Conservation (phyloP, 371 early-diverging fungal species). For the Syncephalastrum contaminatum region DNA sequence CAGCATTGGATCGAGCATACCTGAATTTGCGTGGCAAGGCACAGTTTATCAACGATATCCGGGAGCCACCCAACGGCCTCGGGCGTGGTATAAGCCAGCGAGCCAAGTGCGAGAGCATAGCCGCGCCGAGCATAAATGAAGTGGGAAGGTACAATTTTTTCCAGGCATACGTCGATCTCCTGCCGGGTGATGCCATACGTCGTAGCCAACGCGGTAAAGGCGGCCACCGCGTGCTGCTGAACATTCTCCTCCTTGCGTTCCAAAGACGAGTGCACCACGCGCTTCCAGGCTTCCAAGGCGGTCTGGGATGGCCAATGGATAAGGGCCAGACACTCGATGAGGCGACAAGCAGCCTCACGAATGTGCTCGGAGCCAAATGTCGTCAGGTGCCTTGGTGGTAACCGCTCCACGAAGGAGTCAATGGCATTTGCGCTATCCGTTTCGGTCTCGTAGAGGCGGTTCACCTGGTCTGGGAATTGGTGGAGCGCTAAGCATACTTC, state of each 20-base stretch:
- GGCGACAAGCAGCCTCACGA: slow-evolving; percentile 55
- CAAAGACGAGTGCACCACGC: slow-evolving; percentile 53
- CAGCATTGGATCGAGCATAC: slow-evolving; percentile 14
- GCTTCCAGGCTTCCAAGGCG: slow-evolving; percentile 43
- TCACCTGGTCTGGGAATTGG: slow-evolving; percentile 13
- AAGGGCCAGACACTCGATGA: slow-evolving; percentile 50
- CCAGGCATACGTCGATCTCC: slow-evolving; percentile 30
- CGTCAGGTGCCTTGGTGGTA: slow-evolving; percentile 55
- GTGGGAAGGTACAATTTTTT: slow-evolving; percentile 27
- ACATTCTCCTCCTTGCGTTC: slow-evolving; percentile 72
- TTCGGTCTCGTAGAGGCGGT: no score
- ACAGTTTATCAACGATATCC: slow-evolving; percentile 24
- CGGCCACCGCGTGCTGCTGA: slow-evolving; percentile 60
- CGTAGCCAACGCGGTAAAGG: slow-evolving; percentile 51
- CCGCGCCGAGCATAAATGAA: slow-evolving; percentile 62
- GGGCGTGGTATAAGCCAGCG: slow-evolving; percentile 34
- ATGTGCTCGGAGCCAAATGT: slow-evolving; percentile 71
- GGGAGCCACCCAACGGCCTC: slow-evolving; percentile 20
- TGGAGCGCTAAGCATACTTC: slow-evolving; percentile 67
- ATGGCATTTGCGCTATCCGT: slow-evolving; percentile 25
- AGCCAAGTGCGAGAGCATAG: slow-evolving; percentile 67
- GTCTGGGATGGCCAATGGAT: slow-evolving; percentile 42
- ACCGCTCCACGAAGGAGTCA: slow-evolving; percentile 34
- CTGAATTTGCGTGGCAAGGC: slow-evolving; percentile 30
- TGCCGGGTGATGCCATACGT: slow-evolving; percentile 37